Evolutionary conservation across 371 early-diverging fungal genomes (phyloP), one percentile per base, ranked within the genome.

Genomic region (Gilbertella persicaria): DNA sequence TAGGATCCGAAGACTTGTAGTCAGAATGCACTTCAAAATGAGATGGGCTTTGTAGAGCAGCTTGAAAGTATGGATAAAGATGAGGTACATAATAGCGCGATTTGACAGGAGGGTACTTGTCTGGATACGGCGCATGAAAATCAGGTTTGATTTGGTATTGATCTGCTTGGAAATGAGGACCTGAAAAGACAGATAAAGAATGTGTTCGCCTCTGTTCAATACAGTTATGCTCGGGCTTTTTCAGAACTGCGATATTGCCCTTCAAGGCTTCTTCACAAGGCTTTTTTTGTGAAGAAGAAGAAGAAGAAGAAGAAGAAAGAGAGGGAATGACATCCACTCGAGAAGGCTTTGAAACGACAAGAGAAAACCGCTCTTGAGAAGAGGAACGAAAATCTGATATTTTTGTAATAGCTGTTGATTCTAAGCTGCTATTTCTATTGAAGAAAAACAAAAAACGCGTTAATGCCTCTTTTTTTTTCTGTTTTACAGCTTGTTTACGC

Each of bases 81-180:
- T 54, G 26, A 17, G 60, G 54, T 14, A 38, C 6, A 14, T 39
- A 23, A 19, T 52, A 42, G 4, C 42, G 52, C 5, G 42, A 35
- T 10, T 25, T 40, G 9, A 26, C 8, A 16, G 23, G 13, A 16
- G 12, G 19, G 12, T 24, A 23, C 2, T 45, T 30, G 14, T 30
- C 29, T 21, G 49, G 56, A n/a, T n/a, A n/a, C 13, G 23, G 16
- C 6, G 36, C 24, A 33, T 48, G 36, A 9, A 25, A 7, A 14
- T 46, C 23, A 20, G 53, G 13, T 19, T 53, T 52, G 7, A 53
- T 37, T 1, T 41, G 13, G 6, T 59, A 59, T n/a, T 53, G 48
- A 17, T 53, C 60, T 14, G 60, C 53, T 14, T 37, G 30, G 23
- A 41, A 48, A 25, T 48, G 60, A 14, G 60, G 60, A 9, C 60